phyloP scores from a whole-genome alignment of 2,329 filamentous ascomycete genomes.

The Ascosphaera apis region DNA sequence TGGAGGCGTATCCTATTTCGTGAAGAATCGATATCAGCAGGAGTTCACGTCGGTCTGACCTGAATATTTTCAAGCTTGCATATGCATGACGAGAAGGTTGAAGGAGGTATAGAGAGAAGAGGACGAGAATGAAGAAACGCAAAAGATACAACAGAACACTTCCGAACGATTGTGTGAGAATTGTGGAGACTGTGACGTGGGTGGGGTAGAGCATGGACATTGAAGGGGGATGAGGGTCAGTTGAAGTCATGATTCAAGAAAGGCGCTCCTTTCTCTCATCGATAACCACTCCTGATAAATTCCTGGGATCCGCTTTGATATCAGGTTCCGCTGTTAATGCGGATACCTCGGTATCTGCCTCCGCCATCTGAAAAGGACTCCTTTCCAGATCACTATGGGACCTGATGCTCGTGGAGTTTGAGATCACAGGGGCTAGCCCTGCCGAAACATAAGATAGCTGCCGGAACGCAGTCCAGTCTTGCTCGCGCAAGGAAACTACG shows the following conservation, averaged over 20 bases:
- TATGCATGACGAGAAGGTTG: constrained; percentile 18
- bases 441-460: too few relatives aligned
- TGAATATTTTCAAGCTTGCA: constrained; percentile 19
- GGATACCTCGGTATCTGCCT: too few relatives aligned
- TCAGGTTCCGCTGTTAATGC: too few relatives aligned
- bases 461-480: too few relatives aligned
- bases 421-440: too few relatives aligned
- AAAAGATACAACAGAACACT: not conserved
- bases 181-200: not conserved
- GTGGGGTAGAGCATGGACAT: not conserved
- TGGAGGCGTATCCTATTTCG: constrained; percentile 66
- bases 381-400: too few relatives aligned
- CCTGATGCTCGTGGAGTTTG: too few relatives aligned
- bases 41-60: constrained; percentile 14
- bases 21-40: constrained; percentile 24
- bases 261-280: too few relatives aligned
- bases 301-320: too few relatives aligned
- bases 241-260: not conserved
- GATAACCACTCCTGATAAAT: too few relatives aligned
- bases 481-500: too few relatives aligned
- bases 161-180: not conserved
- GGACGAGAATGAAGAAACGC: not conserved
- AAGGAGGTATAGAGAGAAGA: not conserved
- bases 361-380: too few relatives aligned
- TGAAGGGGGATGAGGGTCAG: not conserved